Evolutionary conservation across 2,329 filamentous ascomycete genomes (phyloP), one percentile per base, ranked within the genome.

Genomic region (Fusarium camptoceras): DNA sequence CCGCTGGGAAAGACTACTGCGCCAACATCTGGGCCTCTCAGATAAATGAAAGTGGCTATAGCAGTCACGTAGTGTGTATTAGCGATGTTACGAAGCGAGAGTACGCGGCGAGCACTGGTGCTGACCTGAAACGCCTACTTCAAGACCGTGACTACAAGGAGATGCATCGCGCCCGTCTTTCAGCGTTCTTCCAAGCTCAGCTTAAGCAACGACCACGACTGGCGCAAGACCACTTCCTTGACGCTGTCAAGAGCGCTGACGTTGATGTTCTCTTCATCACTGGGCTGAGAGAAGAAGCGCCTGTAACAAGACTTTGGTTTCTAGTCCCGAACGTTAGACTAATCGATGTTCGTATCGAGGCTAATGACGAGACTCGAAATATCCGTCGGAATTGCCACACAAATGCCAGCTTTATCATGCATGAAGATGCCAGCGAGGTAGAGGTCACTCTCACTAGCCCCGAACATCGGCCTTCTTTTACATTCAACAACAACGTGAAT

Each of bases 1-100:
- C 86, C 55, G 85, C 80, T 12, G 88, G 89, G 10, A 91, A 91
- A 71, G 88, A 91, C 79, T 85, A 86, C 73, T 89, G 85, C 72
- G 87, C 88, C 16, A 66, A 76, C 2, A 47, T 86, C 48, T 91
- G 87, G 87, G 82, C 73, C 46, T 82, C 82, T 0, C 49, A 78
- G 0, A 78, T 89, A 74, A 20, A 12, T 63, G 22, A 39, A 53
- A 41, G n/a, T 39, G 64, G 60, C 39, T 41, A 76, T 5, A 73
- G 76, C 57, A 66, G 55, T 47, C 60, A 85, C 54, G 78, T 73
- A 24, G 79, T 82, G 34, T 59, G 44, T 1, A 59, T 68, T 15
- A 43, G 64, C 11, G 64, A 89, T 73, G 79, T 55, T 3, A 86
- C 79, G n/a, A 91, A 90, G 79, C 78, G 76, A 72, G 83, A 87